Base-by-base conservation (phyloP, 208 protist species). In the Angomonas deanei region DNA sequence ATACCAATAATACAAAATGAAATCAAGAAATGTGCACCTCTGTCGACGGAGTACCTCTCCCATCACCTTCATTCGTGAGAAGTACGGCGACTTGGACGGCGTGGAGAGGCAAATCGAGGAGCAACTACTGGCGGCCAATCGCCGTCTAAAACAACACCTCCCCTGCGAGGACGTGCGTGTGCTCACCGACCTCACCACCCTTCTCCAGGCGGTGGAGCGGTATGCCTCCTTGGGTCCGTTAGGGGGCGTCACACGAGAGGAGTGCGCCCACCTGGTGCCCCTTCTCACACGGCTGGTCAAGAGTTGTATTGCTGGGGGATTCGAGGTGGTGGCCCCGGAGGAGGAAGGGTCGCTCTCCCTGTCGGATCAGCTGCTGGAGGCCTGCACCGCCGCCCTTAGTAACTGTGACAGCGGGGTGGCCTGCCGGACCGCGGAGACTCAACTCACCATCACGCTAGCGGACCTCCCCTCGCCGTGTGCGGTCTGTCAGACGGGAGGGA, bases 331-430 rank as follows among this genome's bases (percentile, higher is more conserved):
- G 28, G 10, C 26, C 47, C 24, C 26, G 8, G 46, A 10, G 13
- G 15, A 34, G 3, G 34, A 59, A 26, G 56, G 59, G 3, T 27
- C 0, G 15, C 10, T 0, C 13, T 50, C 21, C 30, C 47, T 70
- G 6, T 42, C 60, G 21, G 66, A 74, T 1, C 53, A 57, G 26
- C 48, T 87, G 30, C 49, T 87, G 21, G 28, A 48, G 17, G 61
- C 23, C 0, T 23, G 61, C 0, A 68, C 70, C 21, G 42, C 61
- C 10, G 73, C 80, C 1, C 72, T 80, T 10, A 58, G 65, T 17
- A 83, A 82, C 65, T 83, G 76, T 57, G 64, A 62, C 32, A 66
- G 74, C 0, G 76, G 81, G 13, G 66, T 76, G 15, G 65, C 59
- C 28, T 58, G 76, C 2, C 71, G 70, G 1, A 53, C 70, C 30